A percentile compares a stretch with the other conserved stretches of the same genome.
These are phyloP conservation scores for Diaporthe ilicicola DNA, from an alignment of 2,329 filamentous ascomycete species.

Conservation along the genomic window DNA sequence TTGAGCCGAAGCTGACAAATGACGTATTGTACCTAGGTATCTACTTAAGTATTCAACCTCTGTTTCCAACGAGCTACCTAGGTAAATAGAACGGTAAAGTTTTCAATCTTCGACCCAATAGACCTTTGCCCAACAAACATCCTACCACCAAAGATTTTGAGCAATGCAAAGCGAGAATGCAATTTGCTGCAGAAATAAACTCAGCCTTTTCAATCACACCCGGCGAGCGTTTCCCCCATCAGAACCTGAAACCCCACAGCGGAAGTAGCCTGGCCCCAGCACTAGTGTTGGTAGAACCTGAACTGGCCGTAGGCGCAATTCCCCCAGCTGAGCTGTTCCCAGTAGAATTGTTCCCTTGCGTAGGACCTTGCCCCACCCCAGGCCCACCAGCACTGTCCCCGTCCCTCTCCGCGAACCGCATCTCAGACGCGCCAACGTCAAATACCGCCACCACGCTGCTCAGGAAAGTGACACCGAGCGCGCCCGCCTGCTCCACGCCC, in stretches of 20 bases:
- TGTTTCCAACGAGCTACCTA: not conserved
- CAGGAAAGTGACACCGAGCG: conserved; percentile 41
- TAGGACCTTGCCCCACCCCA: not conserved
- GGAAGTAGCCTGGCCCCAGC: not conserved
- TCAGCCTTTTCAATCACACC: too few species aligned
- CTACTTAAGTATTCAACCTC: not conserved
- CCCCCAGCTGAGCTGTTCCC: not conserved
- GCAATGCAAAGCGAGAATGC: not conserved
- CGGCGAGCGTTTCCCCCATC: not conserved
- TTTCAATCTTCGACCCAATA: not conserved
- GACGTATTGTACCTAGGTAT: not conserved
- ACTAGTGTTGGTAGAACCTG: not conserved
- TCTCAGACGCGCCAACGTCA: conserved; percentile 41
- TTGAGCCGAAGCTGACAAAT: conserved; percentile 12
- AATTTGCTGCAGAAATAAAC: not conserved
- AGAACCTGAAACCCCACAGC: not conserved
- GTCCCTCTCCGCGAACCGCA: conserved; percentile 40
- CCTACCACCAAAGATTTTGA: too few species aligned
- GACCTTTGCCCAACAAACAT: not conserved
- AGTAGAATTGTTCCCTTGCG: not conserved
- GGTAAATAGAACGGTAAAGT: too few species aligned
- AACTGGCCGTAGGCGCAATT: not conserved
- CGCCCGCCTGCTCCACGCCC: conserved; percentile 30
- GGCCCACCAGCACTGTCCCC: not conserved
- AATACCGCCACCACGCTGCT: conserved; percentile 44